Base-by-base conservation (phyloP, 2,329 filamentous ascomycete genomes). In the Dactylonectria estremocensis region DNA sequence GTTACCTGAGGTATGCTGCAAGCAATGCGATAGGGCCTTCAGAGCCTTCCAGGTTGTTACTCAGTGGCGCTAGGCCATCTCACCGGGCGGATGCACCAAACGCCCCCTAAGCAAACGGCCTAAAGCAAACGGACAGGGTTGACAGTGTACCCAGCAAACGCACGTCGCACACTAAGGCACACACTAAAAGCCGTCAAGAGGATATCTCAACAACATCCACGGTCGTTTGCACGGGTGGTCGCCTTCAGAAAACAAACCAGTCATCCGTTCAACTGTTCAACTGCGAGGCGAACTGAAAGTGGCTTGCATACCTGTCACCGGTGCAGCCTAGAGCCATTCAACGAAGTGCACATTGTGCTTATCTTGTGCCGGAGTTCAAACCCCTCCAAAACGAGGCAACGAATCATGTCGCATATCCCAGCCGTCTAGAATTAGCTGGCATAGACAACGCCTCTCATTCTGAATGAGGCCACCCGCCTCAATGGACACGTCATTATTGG, bases 381-480 rank as follows among this genome's bases (percentile, higher is more conserved):
- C 40, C 16, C 40, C 40, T 43, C 40, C n/a, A 6, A 28, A 49
- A 55, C 28, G 40, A 65, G 62, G 56, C 62, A 31, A 60, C 62
- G 56, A 65, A 65, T 65, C 49, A 65, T 24, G 53, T 55, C 37
- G 20, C 28, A 33, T 18, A 33, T 28, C 18, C n/a, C 28, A 45
- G 28, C 48, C 22, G 28, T 54, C 50, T 20, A 18, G n/a, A 20
- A 53, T 48, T 28, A 35, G 48, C 48, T 45, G 49, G 31, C 37
- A 31, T 10, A 11, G 28, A 33, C 35, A 18, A 48, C 16, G 45
- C 48, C 35, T 13, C 62, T 24, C 8, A 9, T 8, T 16, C 35
- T 18, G 8, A 53, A 35, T 58, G 49, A 65, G 62, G 55, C 55
- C 49, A 43, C 62, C 55, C 31, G 35, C 54, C 61, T 14, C 54